Base-by-base conservation (phyloP, 2,329 filamentous ascomycete genomes). In the Emericellopsis atlantica region DNA sequence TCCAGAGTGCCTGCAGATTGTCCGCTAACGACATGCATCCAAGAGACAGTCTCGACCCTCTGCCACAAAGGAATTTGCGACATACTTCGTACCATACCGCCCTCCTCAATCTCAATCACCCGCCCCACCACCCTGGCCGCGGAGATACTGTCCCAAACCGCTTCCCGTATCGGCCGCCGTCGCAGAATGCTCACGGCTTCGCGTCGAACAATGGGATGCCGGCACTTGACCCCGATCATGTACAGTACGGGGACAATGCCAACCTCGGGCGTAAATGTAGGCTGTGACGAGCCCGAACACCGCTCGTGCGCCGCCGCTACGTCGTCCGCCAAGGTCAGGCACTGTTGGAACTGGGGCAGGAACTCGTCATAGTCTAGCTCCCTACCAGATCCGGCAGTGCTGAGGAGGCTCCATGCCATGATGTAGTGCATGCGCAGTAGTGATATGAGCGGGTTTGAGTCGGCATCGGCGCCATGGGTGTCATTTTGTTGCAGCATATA, bases 91-190 rank as follows among this genome's bases (percentile, higher is more conserved):
- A 16, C 37, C 32, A 38, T 44, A 39, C 40, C 41, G 7, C 24
- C 31, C 48, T 61, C 57, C 48, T 62, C 58, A 48, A 62, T 54
- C 41, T 58, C 54, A 7, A 59, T 55, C n/a, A 59, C 45, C 33
- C 54, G 46, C 48, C 59, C 55, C 24, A 60, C 40, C 5, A 58
- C 45, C 39, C 40, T 51, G 12, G 55, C 54, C 34, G 54, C 41
- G 41, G 36, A 46, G 23, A 50, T 44, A 38, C 56, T 61, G 48
- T 59, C 53, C 58, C 58, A 61, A 45, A 52, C 49, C 8, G 52
- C 58, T 44, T 61, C 59, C 40, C 49, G 51, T 34, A 57, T 46
- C 26, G 45, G 44, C 24, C 44, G 46, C n/a, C 45, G 39, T 36
- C 46, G 47, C 38, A 59, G 41, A 15, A 58, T 47, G 18, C 40